Base-by-base conservation (phyloP, 2,329 filamentous ascomycete species). In the Colletotrichum brevisporum region DNA sequence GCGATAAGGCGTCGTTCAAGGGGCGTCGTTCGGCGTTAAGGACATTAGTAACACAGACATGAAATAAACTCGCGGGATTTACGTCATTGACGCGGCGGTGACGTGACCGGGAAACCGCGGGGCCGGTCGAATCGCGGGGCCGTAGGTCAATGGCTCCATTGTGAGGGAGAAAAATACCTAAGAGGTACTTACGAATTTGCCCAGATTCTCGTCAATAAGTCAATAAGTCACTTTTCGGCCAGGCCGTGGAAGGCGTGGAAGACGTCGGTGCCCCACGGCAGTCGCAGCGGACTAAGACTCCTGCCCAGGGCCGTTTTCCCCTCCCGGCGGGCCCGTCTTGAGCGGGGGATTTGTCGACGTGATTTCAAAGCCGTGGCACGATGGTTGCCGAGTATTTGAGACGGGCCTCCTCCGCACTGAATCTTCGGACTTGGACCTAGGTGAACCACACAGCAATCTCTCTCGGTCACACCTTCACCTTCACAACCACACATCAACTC, bases 61-160 rank as follows among this genome's bases (percentile, higher is more conserved):
- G 24, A 48, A 61, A 61, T 41, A 69, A 15, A 51, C 21, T 69
- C 43, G 51, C 43, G 55, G 56, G 36, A 31, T 36, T 41, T 60
- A 67, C 67, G 67, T 69, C 67, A 69, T 59, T 60, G 62, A 47
- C 55, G 55, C 55, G 39, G 12, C 62, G 50, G 62, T 69, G 66
- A 69, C 66, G 66, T 69, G 66, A 65, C 50, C 50, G n/a, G 55
- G 36, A 36, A 36, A 36, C 15, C 8, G 15, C 12, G 27, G 15
- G 27, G 16, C 15, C 4, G 27, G 27, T 39, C 52, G 5, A 31
- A 3, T 9, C 45, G 15, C 45, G 16, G 45, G 16, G 13, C 45
- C 21, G 21, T 24, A 24, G 21, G 45, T 18, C 6, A 18, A 18
- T 18, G 31, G 31, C 31, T 36, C 31, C 31, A 36, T 36, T 36